Evolutionary conservation across 2,329 filamentous ascomycete species (phyloP), one percentile per base, ranked within the genome.

Genomic region (Colletotrichum spinosum): DNA sequence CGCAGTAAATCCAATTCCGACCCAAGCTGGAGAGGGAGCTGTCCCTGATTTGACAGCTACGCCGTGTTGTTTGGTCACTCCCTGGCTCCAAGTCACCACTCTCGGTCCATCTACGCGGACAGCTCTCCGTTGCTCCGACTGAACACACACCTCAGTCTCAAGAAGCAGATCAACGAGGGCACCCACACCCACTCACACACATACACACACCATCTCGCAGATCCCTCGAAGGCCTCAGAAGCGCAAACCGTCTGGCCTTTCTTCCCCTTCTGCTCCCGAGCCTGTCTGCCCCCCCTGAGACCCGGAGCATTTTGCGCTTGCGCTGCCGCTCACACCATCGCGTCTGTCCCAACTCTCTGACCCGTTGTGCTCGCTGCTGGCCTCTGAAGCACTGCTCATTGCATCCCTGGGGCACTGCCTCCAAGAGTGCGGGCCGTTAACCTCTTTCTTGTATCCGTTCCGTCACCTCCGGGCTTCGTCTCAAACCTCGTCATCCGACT

Each of bases 41-140:
- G 25, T 25, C 25, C 25, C 25, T 25, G 25, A 25, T 54, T 54
- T 54, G 52, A 55, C 39, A 33, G 25, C 13, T 42, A 44, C 25
- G 39, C 25, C 25, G 25, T 25, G 25, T 5, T 52, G 17, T 39
- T 55, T 39, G 52, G 17, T 42, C 33, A 60, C 17, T 33, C 39
- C 39, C 52, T 42, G 38, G 38, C 6, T 63, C 63, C 33, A 44
- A 46, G 45, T 53, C 25, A 59, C 48, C 48, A 38, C 41, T 15
- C 58, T 52, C 42, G 52, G 58, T 25, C 46, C 37, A 52, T 57
- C 41, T 13, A 17, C 37, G 37, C 63, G 58, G 52, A 56, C 48
- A 57, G 39, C 33, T 56, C 46, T 53, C 58, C 58, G 52, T 53
- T 46, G 11, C 46, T 34, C 46, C 52, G 15, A 15, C 45, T 52